These are phyloP conservation scores for Tolypocladium tropicale DNA, from an alignment of 2,329 filamentous ascomycete species.

Conservation along the genomic window DNA sequence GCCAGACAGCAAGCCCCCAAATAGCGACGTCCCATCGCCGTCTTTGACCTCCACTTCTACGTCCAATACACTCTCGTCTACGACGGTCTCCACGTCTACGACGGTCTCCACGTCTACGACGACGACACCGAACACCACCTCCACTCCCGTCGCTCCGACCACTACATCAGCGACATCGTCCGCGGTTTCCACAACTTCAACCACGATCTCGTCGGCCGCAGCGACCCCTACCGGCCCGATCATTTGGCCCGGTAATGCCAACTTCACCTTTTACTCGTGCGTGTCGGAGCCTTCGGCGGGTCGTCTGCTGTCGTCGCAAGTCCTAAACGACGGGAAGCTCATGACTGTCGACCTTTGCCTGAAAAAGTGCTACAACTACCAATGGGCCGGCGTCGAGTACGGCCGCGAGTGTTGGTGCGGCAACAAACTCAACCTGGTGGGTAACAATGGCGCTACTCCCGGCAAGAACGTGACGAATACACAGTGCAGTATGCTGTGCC, in stretches of 20 bases:
- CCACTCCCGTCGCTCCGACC: too few species aligned
- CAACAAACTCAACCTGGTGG: constrained; percentile 17
- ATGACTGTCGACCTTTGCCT: constrained; percentile 25
- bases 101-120: not conserved
- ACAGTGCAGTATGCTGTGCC: constrained; percentile 22
- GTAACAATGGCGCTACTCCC: constrained; percentile 8
- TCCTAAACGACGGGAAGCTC: constrained; percentile 16
- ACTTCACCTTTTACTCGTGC: constrained; percentile 27
- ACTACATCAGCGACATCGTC: not conserved
- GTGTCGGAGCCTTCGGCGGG: constrained; percentile 21
- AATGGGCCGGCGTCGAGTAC: constrained; percentile 26
- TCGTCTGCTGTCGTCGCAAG: constrained; percentile 17
- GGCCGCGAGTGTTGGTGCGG: constrained; percentile 28
- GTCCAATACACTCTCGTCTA: not conserved
- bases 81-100: too few species aligned
- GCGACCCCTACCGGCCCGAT: constrained; percentile 14
- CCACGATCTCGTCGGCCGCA: constrained; percentile 7
- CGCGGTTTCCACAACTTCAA: too few species aligned
- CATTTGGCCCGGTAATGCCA: constrained; percentile 21
- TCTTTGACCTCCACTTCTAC: not conserved
- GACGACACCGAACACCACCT: too few species aligned
- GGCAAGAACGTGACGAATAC: constrained; percentile 18
- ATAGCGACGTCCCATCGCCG: not conserved
- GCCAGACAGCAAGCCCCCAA: too few species aligned
- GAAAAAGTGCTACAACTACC: constrained; percentile 20